Base-by-base conservation (phyloP, 768 basidiomycete species). In the Boletus rubropictus region DNA sequence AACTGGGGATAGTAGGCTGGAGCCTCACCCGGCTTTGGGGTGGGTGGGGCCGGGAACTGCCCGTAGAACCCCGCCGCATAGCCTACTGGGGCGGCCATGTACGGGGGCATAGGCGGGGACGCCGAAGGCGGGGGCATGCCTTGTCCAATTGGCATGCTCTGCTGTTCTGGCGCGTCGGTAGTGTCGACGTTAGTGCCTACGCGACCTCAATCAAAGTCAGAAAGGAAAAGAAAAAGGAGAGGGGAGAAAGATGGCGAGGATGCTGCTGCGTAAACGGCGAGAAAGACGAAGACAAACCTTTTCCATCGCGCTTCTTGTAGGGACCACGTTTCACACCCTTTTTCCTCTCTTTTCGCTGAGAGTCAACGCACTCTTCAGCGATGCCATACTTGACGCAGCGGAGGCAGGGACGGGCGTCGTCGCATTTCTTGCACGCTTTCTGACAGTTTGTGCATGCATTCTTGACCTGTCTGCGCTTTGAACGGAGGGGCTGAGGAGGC, bases 301-400 rank as follows among this genome's bases (percentile, higher is more conserved):
- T 87, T 78, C 80, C 82, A 86, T 88, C 86, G 81, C 86, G 86
- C 81, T 89, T 90, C 88, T 89, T 89, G 84, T 90, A 90, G 68
- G 88, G 88, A 37, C 87, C 87, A 61, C 87, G 72, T 73, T 89
- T 90, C 56, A 88, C 76, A 55, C 87, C 87, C 64, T 87, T 89
- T 67, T 88, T 89, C 60, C 91, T 79, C 70, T 95, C 91, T 73
- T 94, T 95, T 65, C 92, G 78, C 66, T 87, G 83, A 25, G 91
- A 92, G 71, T 93, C 88, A 54, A 89, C 73, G 62, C 93, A 96
- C 61, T 86, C 85, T 61, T 91, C 87, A 39, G 81, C 77, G 54
- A 87, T 77, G 59, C 89, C 90, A 56, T 94, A 94, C 70, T 88
- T 91, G 60, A 91, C 84, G 59, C 93, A 96, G 51, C 93, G 84